Base-by-base conservation (phyloP, 1,139 yeast genomes). In the Hansenula sp. region DNA sequence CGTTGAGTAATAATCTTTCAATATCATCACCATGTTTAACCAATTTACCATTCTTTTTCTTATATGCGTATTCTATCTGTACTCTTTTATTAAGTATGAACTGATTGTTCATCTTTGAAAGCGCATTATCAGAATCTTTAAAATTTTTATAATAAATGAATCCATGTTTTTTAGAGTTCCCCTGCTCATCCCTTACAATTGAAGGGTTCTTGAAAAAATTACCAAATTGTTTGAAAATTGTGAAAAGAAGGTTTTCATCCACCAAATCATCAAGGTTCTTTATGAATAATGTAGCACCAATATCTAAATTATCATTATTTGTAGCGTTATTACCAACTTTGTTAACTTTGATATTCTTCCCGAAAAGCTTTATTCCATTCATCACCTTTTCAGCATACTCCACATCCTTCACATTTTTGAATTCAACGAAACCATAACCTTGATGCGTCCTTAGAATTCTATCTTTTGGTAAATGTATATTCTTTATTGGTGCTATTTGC, bases 371-470 rank as follows among this genome's bases (percentile, higher is more conserved):
- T 2, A 84, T 68, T 2, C 87, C 87, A 44, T 75, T 71, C 57
- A 87, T 62, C 1, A 86, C 64, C 44, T 75, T 71, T 29, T 75
- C 61, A 1, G 82, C 88, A 55, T 90, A 92, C 14, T 79, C 83
- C 0, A 87, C 83, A 53, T 89, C 96, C 19, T 62, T 68, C 3
- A 65, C 65, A 11, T 71, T 67, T 40, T 70, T 65, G 53, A 85
- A 82, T 57, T 87, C 95, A 2, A 86, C 82, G 62, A 92, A 92
- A 12, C 96, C 97, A 63, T 71, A 92, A 16, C 97, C 97, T 56
- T 84, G 95, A 54, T 84, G 89, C 2, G 75, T 69, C 45, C 77
- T 77, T 32, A 78, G 65, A 6, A 88, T 71, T 48, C 90, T 70
- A 56, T 89, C 97, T 53, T 79, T 80, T 6, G 97, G 97, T 52